A percentile compares a stretch with the other conserved stretches of the same genome.
phyloP scores from a whole-genome alignment of 371 early-diverging fungal species.

The Mucor circinelloides region DNA sequence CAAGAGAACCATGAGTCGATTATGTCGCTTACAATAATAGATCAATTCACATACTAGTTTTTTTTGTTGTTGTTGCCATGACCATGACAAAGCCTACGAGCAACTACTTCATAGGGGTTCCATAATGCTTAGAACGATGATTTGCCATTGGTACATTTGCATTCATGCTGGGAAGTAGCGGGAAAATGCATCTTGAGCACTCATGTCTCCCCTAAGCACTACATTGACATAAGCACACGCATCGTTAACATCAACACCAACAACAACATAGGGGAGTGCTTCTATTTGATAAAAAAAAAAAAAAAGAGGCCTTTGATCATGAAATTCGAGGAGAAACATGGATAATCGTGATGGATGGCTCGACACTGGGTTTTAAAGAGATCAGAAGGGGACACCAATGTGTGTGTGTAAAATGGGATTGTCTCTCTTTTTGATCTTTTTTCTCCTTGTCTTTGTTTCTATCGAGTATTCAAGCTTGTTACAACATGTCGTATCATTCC shows the following conservation, averaged over 20 bases:
- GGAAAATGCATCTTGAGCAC: neutral
- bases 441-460: neutral
- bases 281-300: too few species aligned
- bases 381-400: conserved; percentile 1
- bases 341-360: neutral
- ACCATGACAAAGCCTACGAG: too few species aligned
- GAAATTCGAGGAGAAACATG: neutral
- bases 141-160: neutral
- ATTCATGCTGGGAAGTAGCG: neutral
- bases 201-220: neutral
- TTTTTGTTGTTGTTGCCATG: too few species aligned
- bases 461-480: neutral
- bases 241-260: neutral
- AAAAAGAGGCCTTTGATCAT: neutral
- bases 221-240: neutral
- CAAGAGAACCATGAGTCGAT: too few species aligned
- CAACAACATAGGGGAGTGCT: neutral
- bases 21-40: too few species aligned
- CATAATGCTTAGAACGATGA: neutral
- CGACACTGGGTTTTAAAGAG: neutral
- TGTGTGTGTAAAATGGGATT: neutral
- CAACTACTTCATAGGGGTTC: too few species aligned
- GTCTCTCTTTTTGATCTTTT: neutral
- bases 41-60: too few species aligned
- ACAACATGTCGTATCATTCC: conserved; percentile 3